A percentile compares a stretch with the other conserved stretches of the same genome.
Evolutionary conservation across 192 early-diverging fungal genomes (phyloP).

Genomic region (Backusella westeae): DNA sequence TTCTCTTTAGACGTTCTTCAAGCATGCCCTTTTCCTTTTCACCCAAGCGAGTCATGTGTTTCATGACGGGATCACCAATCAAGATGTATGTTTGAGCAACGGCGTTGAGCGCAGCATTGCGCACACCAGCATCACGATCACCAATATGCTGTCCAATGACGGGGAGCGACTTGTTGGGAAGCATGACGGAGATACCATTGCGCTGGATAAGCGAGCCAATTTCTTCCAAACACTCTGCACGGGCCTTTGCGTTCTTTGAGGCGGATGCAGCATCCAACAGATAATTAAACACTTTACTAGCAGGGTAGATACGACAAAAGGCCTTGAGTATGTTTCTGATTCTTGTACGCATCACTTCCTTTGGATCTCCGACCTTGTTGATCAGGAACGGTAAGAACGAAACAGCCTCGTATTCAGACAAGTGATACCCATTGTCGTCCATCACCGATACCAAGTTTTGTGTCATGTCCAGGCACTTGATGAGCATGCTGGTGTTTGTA

Average conservation of each 20-base stretch:
- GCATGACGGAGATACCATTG: slow-evolving; percentile 61
- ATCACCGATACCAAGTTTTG: slow-evolving; percentile 70
- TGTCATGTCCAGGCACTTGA: slow-evolving; percentile 80
- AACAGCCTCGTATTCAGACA: slow-evolving; percentile 81
- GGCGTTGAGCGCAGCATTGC: slow-evolving; percentile 72
- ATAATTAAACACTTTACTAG: slow-evolving; percentile 72
- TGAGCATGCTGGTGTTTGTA: slow-evolving; percentile 84
- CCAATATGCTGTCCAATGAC: slow-evolving; percentile 70
- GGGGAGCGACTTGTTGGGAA: slow-evolving; percentile 68
- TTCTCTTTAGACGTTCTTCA: slow-evolving; percentile 70
- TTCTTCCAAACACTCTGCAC: slow-evolving; percentile 83
- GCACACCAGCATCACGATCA: slow-evolving; percentile 80
- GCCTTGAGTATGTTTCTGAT: slow-evolving; percentile 71
- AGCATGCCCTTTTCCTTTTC: slow-evolving; percentile 85
- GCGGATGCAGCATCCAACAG: slow-evolving; percentile 68
- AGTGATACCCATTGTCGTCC: slow-evolving; percentile 57
- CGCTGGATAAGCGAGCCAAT: slow-evolving; percentile 70
- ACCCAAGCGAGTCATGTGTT: slow-evolving; percentile 63
- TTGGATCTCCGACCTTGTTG: slow-evolving; percentile 79
- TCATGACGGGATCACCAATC: slow-evolving; percentile 74
- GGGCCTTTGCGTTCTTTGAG: slow-evolving; percentile 75
- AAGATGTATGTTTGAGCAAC: slow-evolving; percentile 74
- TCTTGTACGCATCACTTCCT: slow-evolving; percentile 75
- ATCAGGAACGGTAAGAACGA: slow-evolving; percentile 69
- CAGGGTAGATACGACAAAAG: slow-evolving; percentile 73